A percentile compares a stretch with the other conserved stretches of the same genome.
phyloP scores from a whole-genome alignment of 2,329 filamentous ascomycete species.

The Scortechinia acanthostroma region DNA sequence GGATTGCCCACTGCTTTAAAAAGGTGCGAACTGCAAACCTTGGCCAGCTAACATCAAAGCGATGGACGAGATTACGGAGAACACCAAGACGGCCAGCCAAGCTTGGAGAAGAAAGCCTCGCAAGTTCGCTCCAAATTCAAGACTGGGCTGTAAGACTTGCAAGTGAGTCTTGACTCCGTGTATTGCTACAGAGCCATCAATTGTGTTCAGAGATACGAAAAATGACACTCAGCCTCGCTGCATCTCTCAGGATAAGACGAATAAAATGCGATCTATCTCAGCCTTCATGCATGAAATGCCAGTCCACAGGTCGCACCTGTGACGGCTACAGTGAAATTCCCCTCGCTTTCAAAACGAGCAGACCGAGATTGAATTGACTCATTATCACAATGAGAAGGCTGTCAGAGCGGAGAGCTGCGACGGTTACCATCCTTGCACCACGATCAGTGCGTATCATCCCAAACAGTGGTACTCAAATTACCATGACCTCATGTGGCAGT shows the following conservation, averaged over 20 bases:
- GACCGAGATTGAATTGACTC: constrained; percentile 4
- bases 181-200: too few species aligned
- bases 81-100: constrained; percentile 13
- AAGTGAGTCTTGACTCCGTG: constrained; percentile 19
- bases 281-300: constrained; percentile 24
- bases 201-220: too few species aligned
- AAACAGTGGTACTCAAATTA: constrained; percentile 1
- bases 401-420: constrained; percentile 1
- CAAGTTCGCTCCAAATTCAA: constrained; percentile 26
- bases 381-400: constrained; percentile 3
- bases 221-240: constrained; percentile 8
- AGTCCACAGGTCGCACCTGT: constrained; percentile 24
- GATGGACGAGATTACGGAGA: constrained; percentile 5
- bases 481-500: constrained; percentile 5
- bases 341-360: constrained; percentile 1
- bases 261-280: constrained; percentile 24
- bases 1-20: too few species aligned
- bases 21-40: too few species aligned
- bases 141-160: constrained; percentile 27
- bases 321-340: constrained; percentile 19
- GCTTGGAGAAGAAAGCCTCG: constrained; percentile 26
- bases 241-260: constrained; percentile 19
- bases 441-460: background rate
- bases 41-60: constrained; percentile 3
- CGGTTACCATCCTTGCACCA: background rate